Conservation (phyloP, 169 alveolate species). For the Babesia ovata region DNA sequence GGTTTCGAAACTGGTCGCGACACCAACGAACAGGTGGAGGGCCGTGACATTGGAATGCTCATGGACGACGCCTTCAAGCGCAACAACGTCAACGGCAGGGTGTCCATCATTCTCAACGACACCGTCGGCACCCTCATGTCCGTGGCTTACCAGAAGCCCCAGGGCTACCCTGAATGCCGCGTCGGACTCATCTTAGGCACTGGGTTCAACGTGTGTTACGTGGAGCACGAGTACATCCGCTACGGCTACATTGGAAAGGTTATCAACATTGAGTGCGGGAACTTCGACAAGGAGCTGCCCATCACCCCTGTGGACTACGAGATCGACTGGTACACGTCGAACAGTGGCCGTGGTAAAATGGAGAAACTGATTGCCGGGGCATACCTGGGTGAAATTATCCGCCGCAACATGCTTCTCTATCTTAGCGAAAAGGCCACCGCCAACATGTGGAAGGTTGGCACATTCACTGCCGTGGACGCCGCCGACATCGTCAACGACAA, state of each 20-base stretch:
- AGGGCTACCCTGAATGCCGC: constrained; percentile 76
- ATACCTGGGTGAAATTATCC: constrained; percentile 86
- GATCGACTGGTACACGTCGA: constrained; percentile 80
- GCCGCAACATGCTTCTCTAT: constrained; percentile 75
- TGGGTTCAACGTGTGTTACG: constrained; percentile 86
- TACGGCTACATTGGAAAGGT: constrained; percentile 84
- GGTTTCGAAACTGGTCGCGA: constrained; percentile 90
- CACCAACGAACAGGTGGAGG: constrained; percentile 88
- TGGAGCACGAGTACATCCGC: constrained; percentile 81
- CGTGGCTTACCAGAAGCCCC: constrained; percentile 83
- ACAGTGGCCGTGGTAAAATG: constrained; percentile 83
- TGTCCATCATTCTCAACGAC: constrained; percentile 84
- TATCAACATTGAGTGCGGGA: constrained; percentile 87
- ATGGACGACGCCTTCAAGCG: constrained; percentile 84
- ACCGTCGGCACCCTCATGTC: constrained; percentile 90
- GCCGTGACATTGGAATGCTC: constrained; percentile 85
- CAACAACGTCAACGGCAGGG: constrained; percentile 75
- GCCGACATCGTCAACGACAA: constrained; percentile 75
- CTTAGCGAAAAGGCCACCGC: constrained; percentile 81
- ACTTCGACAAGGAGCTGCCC: constrained; percentile 85
- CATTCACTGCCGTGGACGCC: constrained; percentile 75
- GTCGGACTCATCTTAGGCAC: constrained; percentile 88
- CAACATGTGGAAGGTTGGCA: constrained; percentile 74
- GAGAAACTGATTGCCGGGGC: constrained; percentile 89
- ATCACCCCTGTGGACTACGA: constrained; percentile 81